Percentiles rank a stretch among this genome's conserved stretches.
Conservation (phyloP, 371 early-diverging fungal genomes). For the Apophysomyces sp. region DNA sequence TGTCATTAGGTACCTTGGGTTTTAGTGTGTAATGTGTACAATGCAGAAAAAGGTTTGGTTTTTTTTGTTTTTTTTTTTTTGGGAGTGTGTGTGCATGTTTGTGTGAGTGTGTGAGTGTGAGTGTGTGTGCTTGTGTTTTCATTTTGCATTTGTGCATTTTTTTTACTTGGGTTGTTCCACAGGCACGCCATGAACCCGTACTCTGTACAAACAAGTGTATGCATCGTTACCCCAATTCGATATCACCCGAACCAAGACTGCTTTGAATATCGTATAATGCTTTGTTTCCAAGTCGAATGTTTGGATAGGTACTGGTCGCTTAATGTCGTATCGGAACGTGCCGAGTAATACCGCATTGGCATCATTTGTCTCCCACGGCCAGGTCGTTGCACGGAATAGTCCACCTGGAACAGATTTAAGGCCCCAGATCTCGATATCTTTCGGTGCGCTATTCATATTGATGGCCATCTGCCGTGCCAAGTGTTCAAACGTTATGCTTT, state of each 20-base stretch:
- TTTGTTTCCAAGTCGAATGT: conserved; percentile 33
- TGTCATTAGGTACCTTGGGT: no score
- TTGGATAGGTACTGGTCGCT: conserved; percentile 25
- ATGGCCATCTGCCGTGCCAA: conserved; percentile 45
- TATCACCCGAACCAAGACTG: conserved; percentile 51
- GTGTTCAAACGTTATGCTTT: conserved; percentile 72
- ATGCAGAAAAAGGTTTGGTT: no score
- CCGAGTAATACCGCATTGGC: conserved; percentile 9
- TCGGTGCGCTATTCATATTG: conserved; percentile 62
- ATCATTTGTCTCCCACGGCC: background rate
- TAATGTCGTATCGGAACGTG: conserved; percentile 14
- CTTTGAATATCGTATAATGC: conserved; percentile 26
- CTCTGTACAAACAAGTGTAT: conserved; percentile 80
- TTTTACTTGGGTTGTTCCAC: background rate
- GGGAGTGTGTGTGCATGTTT: background rate
- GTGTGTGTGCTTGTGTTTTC: background rate
- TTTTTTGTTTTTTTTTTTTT: no score
- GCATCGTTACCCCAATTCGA: conserved; percentile 75
- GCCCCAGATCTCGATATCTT: conserved; percentile 69
- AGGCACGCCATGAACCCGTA: conserved; percentile 70
- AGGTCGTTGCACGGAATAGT: background rate
- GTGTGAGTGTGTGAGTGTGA: background rate
- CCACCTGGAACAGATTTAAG: conserved; percentile 14
- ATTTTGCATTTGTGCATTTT: background rate
- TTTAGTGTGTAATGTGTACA: no score